Evolutionary conservation across 2,329 filamentous ascomycete genomes (phyloP).

Genomic region (Juglanconis oblonga): DNA sequence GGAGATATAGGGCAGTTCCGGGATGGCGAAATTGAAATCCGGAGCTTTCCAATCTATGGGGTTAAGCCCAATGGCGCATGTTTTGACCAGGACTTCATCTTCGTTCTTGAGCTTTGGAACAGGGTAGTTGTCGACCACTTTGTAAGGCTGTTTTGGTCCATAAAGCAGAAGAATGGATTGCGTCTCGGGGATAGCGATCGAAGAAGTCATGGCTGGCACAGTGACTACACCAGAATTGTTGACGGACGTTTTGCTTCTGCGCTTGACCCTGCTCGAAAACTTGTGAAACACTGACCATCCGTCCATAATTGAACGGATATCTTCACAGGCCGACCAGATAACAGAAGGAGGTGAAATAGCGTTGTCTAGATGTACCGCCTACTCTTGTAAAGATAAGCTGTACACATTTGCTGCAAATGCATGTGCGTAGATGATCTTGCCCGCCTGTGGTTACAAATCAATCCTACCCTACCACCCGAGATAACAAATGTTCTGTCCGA

Average conservation of each 20-base stretch:
- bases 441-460: constrained; percentile 5
- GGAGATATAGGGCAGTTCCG: constrained; percentile 64
- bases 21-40: constrained; percentile 71
- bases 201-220: background rate
- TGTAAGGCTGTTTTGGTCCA: constrained; percentile 27
- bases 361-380: background rate
- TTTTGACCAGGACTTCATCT: constrained; percentile 60
- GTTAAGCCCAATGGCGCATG: constrained; percentile 66
- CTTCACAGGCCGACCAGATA: background rate
- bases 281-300: constrained; percentile 13
- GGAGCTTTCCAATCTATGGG: constrained; percentile 75
- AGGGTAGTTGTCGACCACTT: constrained; percentile 26
- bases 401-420: background rate
- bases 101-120: constrained; percentile 24
- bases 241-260: constrained; percentile 1
- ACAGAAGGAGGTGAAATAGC: background rate
- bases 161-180: constrained; percentile 30
- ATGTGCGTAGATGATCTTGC: background rate
- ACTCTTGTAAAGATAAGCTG: background rate
- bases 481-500: constrained; percentile 14
- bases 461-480: background rate
- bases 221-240: background rate
- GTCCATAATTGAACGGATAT: background rate
- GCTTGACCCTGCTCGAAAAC: constrained; percentile 5
- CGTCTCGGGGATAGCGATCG: constrained; percentile 20